A percentile compares a stretch with the other conserved stretches of the same genome.
Conservation (phyloP, 2,329 filamentous ascomycete genomes). For the Dactylellina leptospora region DNA sequence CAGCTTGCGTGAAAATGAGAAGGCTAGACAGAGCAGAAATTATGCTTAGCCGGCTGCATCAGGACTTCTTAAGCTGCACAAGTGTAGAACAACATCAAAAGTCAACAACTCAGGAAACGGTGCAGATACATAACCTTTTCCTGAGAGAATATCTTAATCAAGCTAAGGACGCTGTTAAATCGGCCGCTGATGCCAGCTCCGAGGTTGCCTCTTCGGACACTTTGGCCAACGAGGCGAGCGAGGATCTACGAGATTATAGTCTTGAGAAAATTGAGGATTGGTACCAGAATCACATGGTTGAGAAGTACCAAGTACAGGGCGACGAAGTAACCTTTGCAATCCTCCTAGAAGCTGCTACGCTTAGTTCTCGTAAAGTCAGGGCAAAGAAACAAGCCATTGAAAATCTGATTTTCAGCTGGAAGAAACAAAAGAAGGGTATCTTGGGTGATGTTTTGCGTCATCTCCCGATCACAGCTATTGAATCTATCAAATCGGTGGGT, state of each 20-base stretch:
- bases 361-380: constrained; percentile 15
- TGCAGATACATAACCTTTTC: constrained; percentile 42
- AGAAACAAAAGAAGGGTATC: constrained; percentile 22
- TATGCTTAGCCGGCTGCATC: constrained; percentile 47
- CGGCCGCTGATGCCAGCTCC: not conserved
- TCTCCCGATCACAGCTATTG: constrained; percentile 22
- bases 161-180: constrained; percentile 25
- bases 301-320: constrained; percentile 21
- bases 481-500: constrained; percentile 28
- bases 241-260: constrained; percentile 17
- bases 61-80: constrained; percentile 35
- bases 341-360: constrained; percentile 33
- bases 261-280: constrained; percentile 42
- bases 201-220: not conserved
- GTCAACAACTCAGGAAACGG: constrained; percentile 12
- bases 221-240: not conserved
- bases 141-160: constrained; percentile 28
- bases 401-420: constrained; percentile 38
- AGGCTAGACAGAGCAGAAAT: constrained; percentile 34
- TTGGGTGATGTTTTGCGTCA: constrained; percentile 44
- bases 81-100: constrained; percentile 22
- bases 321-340: constrained; percentile 44
- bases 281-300: constrained; percentile 41
- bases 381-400: constrained; percentile 35
- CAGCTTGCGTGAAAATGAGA: constrained; percentile 50